Percentiles rank a stretch among this genome's conserved stretches.
Conservation (phyloP, 108 stramenopile species). For the Hondaea fermentalgiana region DNA sequence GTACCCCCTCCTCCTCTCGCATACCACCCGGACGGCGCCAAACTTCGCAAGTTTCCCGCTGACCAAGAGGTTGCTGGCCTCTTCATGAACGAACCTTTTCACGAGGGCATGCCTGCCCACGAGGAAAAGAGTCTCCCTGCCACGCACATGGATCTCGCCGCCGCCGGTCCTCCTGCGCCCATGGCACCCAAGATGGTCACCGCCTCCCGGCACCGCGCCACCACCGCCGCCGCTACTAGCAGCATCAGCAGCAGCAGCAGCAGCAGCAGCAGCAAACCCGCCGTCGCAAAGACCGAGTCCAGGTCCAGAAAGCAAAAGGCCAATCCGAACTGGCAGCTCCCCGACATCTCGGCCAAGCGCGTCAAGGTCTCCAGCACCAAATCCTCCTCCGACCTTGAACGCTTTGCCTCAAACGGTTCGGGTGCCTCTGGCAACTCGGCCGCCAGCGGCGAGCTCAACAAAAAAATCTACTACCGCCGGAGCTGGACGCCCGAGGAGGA, state of each 20-base stretch:
- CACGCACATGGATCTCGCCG: too few relatives aligned
- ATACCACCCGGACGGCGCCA: not conserved
- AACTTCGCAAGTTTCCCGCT: not conserved
- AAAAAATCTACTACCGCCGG: slow-evolving; percentile 22
- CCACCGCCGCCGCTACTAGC: not conserved
- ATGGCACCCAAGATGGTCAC: not conserved
- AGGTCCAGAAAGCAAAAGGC: not conserved
- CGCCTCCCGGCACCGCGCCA: not conserved
- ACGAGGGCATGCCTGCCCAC: not conserved
- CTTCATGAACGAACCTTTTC: not conserved
- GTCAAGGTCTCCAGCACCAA: not conserved
- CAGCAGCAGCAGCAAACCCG: too few relatives aligned
- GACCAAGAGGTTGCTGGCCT: not conserved
- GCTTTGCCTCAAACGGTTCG: not conserved
- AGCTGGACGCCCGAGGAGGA: slow-evolving; percentile 45
- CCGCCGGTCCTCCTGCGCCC: too few relatives aligned
- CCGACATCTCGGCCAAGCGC: not conserved
- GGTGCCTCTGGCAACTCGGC: not conserved
- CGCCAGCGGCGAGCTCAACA: not conserved
- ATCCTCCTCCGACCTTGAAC: not conserved
- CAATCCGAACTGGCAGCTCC: not conserved
- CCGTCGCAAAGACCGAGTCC: not conserved
- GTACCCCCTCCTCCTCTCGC: not conserved
- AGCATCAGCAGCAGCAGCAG: too few relatives aligned
- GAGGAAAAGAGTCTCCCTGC: not conserved